phyloP scores from a whole-genome alignment of 1,284 basidiomycete genomes.

The Fomitiporia mediterranea region DNA sequence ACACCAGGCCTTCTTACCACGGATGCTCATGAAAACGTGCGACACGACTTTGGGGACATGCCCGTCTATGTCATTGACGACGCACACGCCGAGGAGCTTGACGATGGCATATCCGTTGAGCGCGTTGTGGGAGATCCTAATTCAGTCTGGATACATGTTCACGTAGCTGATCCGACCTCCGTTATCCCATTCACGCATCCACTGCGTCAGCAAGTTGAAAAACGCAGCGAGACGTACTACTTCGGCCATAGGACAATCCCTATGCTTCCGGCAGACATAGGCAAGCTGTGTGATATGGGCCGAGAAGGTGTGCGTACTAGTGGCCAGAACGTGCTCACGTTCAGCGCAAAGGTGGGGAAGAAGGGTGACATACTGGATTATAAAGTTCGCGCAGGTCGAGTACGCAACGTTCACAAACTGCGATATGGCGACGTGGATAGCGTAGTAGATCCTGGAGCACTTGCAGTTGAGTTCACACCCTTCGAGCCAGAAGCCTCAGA shows the following conservation, averaged over 20 bases:
- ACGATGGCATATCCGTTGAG: constrained; percentile 91
- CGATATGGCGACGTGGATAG: constrained; percentile 71
- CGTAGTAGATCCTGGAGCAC: background rate
- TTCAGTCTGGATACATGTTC: constrained; percentile 81
- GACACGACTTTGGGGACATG: constrained; percentile 82
- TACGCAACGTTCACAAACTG: constrained; percentile 64
- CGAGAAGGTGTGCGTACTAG: constrained; percentile 53
- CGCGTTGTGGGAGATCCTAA: constrained; percentile 50
- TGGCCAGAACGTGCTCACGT: constrained; percentile 64
- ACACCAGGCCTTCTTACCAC: constrained; percentile 29
- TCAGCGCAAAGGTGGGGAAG: constrained; percentile 71
- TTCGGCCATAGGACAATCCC: constrained; percentile 61
- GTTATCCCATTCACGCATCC: constrained; percentile 67
- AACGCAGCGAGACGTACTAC: constrained; percentile 52
- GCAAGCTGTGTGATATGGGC: constrained; percentile 40
- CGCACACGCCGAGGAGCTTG: constrained; percentile 76
- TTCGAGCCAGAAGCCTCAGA: constrained; percentile 13
- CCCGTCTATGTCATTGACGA: constrained; percentile 93
- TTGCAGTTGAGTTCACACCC: background rate
- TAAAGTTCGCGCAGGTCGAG: constrained; percentile 63
- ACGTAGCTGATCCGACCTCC: constrained; percentile 91
- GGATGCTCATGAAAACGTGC: constrained; percentile 60
- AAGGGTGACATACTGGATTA: constrained; percentile 68
- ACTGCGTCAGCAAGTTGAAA: constrained; percentile 52
- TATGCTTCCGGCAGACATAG: constrained; percentile 55